phyloP scores from a whole-genome alignment of 176 grass and related monocot genomes.

The Phoenix dactylifera region DNA sequence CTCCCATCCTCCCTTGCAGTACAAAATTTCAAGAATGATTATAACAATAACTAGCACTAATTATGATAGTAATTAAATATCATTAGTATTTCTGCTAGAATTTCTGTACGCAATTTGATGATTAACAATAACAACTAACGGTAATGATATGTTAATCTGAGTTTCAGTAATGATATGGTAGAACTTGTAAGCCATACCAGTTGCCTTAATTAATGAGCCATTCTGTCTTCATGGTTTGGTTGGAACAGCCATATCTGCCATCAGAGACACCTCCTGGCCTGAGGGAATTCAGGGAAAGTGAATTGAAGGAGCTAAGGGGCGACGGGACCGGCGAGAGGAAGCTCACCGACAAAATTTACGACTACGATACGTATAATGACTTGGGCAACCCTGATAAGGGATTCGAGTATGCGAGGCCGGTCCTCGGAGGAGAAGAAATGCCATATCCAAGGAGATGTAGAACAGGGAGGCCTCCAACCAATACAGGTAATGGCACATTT shows the following conservation, averaged over 20 bases:
- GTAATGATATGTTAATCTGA: no score
- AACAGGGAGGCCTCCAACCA: constrained; percentile 38
- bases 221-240: background rate
- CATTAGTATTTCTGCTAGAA: no score
- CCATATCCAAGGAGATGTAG: constrained; percentile 85
- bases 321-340: constrained; percentile 42
- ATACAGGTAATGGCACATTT: constrained; percentile 38
- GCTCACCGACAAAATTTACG: constrained; percentile 48
- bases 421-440: constrained; percentile 44
- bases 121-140: no score
- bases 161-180: no score
- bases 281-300: constrained; percentile 36
- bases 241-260: constrained; percentile 59
- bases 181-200: no score
- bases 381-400: constrained; percentile 84
- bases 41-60: no score
- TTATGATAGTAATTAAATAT: no score
- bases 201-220: no score
- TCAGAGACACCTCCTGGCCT: constrained; percentile 70
- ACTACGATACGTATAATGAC: constrained; percentile 78
- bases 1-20: background rate
- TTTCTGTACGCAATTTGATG: no score
- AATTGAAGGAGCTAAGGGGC: constrained; percentile 56
- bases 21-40: no score
- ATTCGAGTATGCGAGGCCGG: constrained; percentile 38